phyloP scores from a whole-genome alignment of 305 asterid genomes.

The Striga hermonthica region DNA sequence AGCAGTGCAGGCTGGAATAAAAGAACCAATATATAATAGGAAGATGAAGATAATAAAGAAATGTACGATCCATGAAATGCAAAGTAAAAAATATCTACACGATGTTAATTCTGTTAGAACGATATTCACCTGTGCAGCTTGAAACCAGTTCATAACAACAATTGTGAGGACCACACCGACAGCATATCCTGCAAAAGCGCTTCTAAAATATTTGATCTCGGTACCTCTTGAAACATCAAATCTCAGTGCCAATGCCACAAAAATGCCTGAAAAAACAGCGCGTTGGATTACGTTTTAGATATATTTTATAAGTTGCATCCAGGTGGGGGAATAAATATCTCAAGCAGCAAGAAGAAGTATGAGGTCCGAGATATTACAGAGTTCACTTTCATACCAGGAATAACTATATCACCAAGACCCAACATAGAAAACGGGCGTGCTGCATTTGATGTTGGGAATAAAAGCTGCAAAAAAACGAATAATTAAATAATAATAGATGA shows the following conservation, averaged over 20 bases:
- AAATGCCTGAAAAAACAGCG: slow-evolving; percentile 51
- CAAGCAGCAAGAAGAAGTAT: no score
- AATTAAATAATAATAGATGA: neutral
- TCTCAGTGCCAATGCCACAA: slow-evolving; percentile 79
- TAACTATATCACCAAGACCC: slow-evolving; percentile 86
- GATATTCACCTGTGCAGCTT: slow-evolving; percentile 73
- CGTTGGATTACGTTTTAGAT: neutral
- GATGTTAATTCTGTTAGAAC: neutral
- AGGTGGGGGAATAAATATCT: no score
- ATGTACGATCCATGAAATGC: neutral
- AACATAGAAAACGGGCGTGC: slow-evolving; percentile 89
- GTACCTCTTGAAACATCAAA: slow-evolving; percentile 80
- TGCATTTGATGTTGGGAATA: slow-evolving; percentile 61
- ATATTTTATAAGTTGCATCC: no score
- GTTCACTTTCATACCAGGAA: slow-evolving; percentile 53
- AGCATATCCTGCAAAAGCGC: slow-evolving; percentile 69
- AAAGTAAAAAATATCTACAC: neutral
- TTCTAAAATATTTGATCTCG: slow-evolving; percentile 60
- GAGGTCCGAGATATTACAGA: no score
- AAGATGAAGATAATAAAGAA: neutral
- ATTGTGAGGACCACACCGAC: slow-evolving; percentile 62
- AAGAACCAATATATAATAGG: neutral
- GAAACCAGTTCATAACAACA: slow-evolving; percentile 83
- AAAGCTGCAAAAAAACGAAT: slow-evolving; percentile 43
- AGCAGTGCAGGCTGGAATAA: slow-evolving; percentile 69